Percentiles rank a stretch among this genome's conserved stretches.
phyloP scores from a whole-genome alignment of 495 filamentous ascomycete genomes.

The Aspergillus wentii region DNA sequence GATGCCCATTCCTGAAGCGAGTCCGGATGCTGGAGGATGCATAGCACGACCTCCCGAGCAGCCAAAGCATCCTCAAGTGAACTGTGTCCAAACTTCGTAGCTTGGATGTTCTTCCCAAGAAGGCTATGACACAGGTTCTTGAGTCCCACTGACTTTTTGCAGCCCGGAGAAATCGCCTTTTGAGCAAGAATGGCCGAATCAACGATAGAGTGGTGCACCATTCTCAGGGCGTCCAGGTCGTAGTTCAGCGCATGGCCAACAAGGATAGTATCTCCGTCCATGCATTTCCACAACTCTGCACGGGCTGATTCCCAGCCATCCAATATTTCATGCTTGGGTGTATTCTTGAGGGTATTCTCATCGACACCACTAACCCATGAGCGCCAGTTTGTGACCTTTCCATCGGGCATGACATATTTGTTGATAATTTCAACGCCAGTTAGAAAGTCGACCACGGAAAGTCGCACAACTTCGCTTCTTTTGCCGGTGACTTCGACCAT shows the following conservation, averaged over 20 bases:
- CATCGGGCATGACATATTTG: conserved; percentile 30
- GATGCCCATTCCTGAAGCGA: too few relatives aligned
- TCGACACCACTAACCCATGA: conserved; percentile 33
- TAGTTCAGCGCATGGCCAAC: conserved; percentile 40
- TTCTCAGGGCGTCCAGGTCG: conserved; percentile 38
- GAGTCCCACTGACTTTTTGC: conserved; percentile 8
- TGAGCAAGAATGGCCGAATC: conserved; percentile 28
- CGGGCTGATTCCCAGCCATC: conserved; percentile 36
- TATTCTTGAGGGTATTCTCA: conserved; percentile 22
- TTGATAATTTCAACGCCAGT: conserved; percentile 43
- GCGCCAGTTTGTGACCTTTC: conserved; percentile 29
- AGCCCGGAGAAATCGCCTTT: conserved; percentile 15
- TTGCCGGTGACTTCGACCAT: conserved; percentile 19
- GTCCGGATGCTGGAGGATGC: too few relatives aligned
- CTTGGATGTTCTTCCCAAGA: conserved; percentile 27
- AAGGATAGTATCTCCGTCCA: conserved; percentile 39
- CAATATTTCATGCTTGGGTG: conserved; percentile 27
- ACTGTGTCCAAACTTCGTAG: conserved; percentile 25
- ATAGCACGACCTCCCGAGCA: conserved; percentile 34
- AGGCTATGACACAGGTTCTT: conserved; percentile 26
- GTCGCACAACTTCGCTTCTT: conserved; percentile 13
- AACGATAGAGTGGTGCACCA: conserved; percentile 36
- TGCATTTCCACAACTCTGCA: conserved; percentile 28
- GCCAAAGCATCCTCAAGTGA: conserved; percentile 37
- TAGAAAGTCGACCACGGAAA: conserved; percentile 41